A percentile compares a stretch with the other conserved stretches of the same genome.
Conservation (phyloP, 805 yeast species). For the Ogataea parapolymorpha region DNA sequence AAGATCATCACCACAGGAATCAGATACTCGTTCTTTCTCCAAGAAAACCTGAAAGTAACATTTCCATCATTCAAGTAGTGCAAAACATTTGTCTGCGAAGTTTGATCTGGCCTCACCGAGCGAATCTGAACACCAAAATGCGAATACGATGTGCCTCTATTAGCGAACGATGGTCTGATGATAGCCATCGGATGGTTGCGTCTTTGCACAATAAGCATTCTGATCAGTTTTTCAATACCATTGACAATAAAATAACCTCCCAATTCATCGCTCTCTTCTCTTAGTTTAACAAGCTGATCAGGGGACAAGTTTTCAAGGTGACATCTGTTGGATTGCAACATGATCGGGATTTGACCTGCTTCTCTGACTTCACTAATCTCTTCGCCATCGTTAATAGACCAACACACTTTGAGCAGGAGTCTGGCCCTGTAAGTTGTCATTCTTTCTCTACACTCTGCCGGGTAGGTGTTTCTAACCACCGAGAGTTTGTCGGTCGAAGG, state of each 20-base stretch:
- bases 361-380: constrained; percentile 80
- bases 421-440: constrained; percentile 78
- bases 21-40: constrained; percentile 94
- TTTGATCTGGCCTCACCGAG: constrained; percentile 93
- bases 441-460: constrained; percentile 89
- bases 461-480: constrained; percentile 72
- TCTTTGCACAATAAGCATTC: constrained; percentile 97
- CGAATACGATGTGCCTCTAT: constrained; percentile 89
- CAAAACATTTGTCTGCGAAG: constrained; percentile 95
- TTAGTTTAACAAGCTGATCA: constrained; percentile 65
- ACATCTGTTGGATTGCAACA: constrained; percentile 89
- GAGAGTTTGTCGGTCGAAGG: constrained; percentile 69
- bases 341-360: constrained; percentile 86
- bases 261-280: constrained; percentile 91
- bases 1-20: constrained; percentile 91
- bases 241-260: constrained; percentile 96
- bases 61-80: constrained; percentile 95
- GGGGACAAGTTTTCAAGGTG: constrained; percentile 86
- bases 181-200: constrained; percentile 98
- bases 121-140: constrained; percentile 92
- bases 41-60: constrained; percentile 92
- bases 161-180: constrained; percentile 88
- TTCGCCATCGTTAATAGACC: constrained; percentile 87
- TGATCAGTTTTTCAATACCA: constrained; percentile 93
- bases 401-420: constrained; percentile 71